These are phyloP conservation scores for Durio zibethinus DNA, from an alignment of 345 rosid species.

Conservation along the genomic window DNA sequence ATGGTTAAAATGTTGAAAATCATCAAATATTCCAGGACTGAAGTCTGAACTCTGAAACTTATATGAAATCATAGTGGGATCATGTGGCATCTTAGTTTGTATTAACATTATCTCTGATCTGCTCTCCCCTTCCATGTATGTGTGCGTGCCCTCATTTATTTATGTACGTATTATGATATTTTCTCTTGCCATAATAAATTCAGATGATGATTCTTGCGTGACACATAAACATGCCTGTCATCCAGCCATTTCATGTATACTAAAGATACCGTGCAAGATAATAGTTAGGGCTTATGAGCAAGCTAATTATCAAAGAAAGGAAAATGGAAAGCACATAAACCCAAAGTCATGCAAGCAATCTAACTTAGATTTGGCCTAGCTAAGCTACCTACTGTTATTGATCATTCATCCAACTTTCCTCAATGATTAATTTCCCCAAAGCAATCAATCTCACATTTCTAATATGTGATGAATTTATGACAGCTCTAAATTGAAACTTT, in stretches of 20 bases:
- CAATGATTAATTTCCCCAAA: neutral
- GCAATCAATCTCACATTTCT: neutral
- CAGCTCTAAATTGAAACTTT: neutral
- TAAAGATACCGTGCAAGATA: neutral
- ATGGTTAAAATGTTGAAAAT: neutral
- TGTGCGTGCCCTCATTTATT: neutral
- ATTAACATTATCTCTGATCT: neutral
- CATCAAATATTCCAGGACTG: neutral
- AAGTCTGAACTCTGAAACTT: neutral
- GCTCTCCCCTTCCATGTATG: neutral
- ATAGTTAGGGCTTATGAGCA: neutral
- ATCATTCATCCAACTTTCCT: neutral
- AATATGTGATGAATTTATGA: neutral
- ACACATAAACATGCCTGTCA: neutral
- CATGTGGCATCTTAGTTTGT: neutral
- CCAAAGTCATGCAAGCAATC: neutral
- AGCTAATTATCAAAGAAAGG: neutral
- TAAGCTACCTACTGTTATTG: neutral
- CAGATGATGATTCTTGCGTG: neutral
- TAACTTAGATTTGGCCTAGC: neutral
- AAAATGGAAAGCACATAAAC: neutral
- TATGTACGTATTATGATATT: neutral
- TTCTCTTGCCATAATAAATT: neutral
- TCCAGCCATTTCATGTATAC: neutral
- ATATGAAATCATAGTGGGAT: neutral